These are phyloP conservation scores for Abrus pulchellus DNA, from an alignment of 306 rosid species.

Conservation along the genomic window DNA sequence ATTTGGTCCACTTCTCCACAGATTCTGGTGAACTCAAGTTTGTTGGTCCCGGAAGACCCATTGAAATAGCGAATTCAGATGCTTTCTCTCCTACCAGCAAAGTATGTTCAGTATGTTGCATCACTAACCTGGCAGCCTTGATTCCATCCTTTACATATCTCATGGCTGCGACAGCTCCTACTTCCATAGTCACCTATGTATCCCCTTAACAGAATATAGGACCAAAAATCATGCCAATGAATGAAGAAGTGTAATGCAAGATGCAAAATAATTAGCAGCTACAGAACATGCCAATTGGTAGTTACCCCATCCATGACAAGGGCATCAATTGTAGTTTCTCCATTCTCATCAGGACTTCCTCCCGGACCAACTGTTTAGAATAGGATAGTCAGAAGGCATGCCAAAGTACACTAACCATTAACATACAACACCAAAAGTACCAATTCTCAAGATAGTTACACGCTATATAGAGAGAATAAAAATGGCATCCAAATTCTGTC, in stretches of 20 bases:
- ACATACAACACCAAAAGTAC: conserved; percentile 23
- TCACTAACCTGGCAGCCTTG: conserved; percentile 87
- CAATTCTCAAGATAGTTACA: background rate
- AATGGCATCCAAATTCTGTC: background rate
- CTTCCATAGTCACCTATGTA: conserved; percentile 93
- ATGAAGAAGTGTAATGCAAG: conserved; percentile 18
- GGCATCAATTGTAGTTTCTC: conserved; percentile 95
- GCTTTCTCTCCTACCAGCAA: conserved; percentile 94
- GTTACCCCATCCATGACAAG: conserved; percentile 94
- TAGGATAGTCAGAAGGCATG: conserved; percentile 19
- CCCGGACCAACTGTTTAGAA: conserved; percentile 88
- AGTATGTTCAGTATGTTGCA: conserved; percentile 82
- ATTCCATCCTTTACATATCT: conserved; percentile 91
- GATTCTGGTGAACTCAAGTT: conserved; percentile 89
- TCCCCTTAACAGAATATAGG: conserved; percentile 65
- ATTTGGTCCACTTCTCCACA: conserved; percentile 72
- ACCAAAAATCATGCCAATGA: conserved; percentile 47
- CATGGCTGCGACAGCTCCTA: conserved; percentile 97
- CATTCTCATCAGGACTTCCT: conserved; percentile 97
- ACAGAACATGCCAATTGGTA: conserved; percentile 30
- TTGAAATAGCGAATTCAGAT: conserved; percentile 82
- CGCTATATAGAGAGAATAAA: background rate
- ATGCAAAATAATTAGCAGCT: conserved; percentile 10
- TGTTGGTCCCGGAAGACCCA: conserved; percentile 95
- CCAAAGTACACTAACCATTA: background rate